Base-by-base conservation (phyloP, 1,139 yeast genomes). In the Magnusiomyces sp. region DNA sequence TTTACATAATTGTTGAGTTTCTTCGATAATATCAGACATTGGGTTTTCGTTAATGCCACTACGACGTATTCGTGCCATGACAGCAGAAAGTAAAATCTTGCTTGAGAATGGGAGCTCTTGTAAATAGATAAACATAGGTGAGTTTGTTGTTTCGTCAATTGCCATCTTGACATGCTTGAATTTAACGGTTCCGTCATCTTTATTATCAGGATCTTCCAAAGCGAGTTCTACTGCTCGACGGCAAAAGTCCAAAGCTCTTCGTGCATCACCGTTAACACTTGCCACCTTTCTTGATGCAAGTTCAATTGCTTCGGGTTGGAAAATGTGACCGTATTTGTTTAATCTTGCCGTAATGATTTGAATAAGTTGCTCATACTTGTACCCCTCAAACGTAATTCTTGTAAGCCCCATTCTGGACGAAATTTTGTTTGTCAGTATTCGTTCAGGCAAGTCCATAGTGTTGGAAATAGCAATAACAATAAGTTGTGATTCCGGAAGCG, bases 391-490 rank as follows among this genome's bases (percentile, higher is more conserved):
- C 66, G 85, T 88, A 45, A 92, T 77, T 66, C 97, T 77, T 14
- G 88, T 80, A 46, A 90, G 72, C 2, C 99, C 98, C 53, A 94
- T 73, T 58, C 99, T 79, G 0, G 97, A 88, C 1, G 96, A 83
- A 6, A 89, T 85, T 65, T 92, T 92, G 67, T 89, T 90, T 20
- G 95, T 81, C 43, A 92, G 71, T 47, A 83, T 76, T 54, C 97
- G 74, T 63, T 92, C 98, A 0, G 98, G 98, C 47, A 92, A 71
- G 68, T 92, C 97, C 97, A 94, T 89, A 0, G 97, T 90, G 62
- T 94, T 94, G 6, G 97, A 97, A 33, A 92, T 90, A 0, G 97
- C 97, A 46, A 92, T 75, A 1, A 94, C 95, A 51, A 92, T 79
- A 47, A 92, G 71, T 59, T 83, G 83, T 2, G 97, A 89, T 56